These are phyloP conservation scores for Amaranthus cruentus DNA, from an alignment of 148 eudicot genomes.

Conservation along the genomic window DNA sequence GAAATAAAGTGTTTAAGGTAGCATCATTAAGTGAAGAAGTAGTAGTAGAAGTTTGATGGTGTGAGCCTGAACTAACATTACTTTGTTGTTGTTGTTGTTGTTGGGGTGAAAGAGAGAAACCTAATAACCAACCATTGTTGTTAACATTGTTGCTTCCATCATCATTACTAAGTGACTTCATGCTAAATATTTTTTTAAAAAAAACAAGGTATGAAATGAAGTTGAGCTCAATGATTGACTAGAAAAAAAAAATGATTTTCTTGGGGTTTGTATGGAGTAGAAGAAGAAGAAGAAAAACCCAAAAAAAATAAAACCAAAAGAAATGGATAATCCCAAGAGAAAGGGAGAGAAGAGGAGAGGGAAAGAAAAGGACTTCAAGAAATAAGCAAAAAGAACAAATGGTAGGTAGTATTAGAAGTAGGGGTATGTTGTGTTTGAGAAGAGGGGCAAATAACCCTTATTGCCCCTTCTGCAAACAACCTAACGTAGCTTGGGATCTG, in stretches of 20 bases:
- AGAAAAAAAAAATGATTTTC: slow-evolving; percentile 21
- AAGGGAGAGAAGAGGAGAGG: not conserved
- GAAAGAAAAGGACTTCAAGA: slow-evolving; percentile 6
- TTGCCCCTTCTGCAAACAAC: slow-evolving; percentile 13
- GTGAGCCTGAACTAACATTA: slow-evolving; percentile 22
- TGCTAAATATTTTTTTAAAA: slow-evolving; percentile 11
- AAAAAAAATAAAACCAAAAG: slow-evolving; percentile 10
- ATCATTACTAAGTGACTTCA: slow-evolving; percentile 53
- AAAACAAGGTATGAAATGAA: not conserved
- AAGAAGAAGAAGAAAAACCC: slow-evolving; percentile 26
- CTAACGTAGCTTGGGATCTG: slow-evolving; percentile 59
- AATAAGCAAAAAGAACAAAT: slow-evolving; percentile 28
- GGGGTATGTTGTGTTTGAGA: slow-evolving; percentile 9
- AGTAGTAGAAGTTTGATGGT: slow-evolving; percentile 24
- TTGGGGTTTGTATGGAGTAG: slow-evolving; percentile 16
- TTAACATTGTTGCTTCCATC: slow-evolving; percentile 22
- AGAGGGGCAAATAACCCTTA: slow-evolving; percentile 2
- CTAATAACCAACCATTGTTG: slow-evolving; percentile 34
- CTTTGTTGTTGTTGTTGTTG: slow-evolving; percentile 19
- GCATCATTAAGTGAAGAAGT: slow-evolving; percentile 14
- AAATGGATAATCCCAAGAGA: slow-evolving; percentile 39
- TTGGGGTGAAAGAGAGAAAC: slow-evolving; percentile 45
- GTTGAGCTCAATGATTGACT: slow-evolving; percentile 26
- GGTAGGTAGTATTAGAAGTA: not conserved
- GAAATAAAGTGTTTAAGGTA: slow-evolving; percentile 25